Conservation (phyloP, 768 basidiomycete species). For the Mycena amicta region DNA sequence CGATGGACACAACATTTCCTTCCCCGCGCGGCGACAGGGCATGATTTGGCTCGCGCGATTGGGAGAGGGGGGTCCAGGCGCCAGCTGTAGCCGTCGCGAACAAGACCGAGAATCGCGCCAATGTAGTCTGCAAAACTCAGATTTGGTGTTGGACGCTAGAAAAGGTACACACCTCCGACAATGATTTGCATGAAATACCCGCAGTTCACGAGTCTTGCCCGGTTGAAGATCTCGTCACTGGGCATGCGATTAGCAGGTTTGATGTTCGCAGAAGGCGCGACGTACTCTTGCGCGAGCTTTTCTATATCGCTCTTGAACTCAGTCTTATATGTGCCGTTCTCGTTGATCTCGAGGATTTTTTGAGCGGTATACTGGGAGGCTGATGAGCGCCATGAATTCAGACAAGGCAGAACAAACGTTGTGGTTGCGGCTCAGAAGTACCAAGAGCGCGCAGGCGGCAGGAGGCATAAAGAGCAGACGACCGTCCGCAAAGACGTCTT, state of each 20-base stretch:
- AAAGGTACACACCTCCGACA: constrained; percentile 44
- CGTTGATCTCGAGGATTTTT: constrained; percentile 70
- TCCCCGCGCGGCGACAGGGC: constrained; percentile 61
- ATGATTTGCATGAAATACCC: constrained; percentile 73
- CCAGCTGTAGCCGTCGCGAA: constrained; percentile 66
- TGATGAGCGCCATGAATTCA: too few relatives aligned
- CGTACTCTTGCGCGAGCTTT: constrained; percentile 50
- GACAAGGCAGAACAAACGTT: constrained; percentile 51
- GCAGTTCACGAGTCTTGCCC: constrained; percentile 73
- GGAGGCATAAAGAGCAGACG: constrained; percentile 76
- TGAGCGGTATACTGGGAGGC: constrained; percentile 67
- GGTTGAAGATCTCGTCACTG: constrained; percentile 71
- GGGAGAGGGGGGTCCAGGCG: constrained; percentile 62
- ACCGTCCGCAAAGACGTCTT: constrained; percentile 71
- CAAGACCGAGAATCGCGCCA: constrained; percentile 70
- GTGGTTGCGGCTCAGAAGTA: constrained; percentile 74
- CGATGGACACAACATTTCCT: constrained; percentile 76
- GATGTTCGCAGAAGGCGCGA: neutral
- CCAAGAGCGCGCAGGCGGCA: constrained; percentile 63
- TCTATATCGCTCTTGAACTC: constrained; percentile 25
- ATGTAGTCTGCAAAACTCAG: constrained; percentile 57
- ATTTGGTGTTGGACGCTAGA: neutral
- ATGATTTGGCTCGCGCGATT: constrained; percentile 49
- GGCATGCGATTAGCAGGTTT: neutral
- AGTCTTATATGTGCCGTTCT: constrained; percentile 48